Conservation (phyloP, 1,284 basidiomycete species). For the Phlebopus sp. region DNA sequence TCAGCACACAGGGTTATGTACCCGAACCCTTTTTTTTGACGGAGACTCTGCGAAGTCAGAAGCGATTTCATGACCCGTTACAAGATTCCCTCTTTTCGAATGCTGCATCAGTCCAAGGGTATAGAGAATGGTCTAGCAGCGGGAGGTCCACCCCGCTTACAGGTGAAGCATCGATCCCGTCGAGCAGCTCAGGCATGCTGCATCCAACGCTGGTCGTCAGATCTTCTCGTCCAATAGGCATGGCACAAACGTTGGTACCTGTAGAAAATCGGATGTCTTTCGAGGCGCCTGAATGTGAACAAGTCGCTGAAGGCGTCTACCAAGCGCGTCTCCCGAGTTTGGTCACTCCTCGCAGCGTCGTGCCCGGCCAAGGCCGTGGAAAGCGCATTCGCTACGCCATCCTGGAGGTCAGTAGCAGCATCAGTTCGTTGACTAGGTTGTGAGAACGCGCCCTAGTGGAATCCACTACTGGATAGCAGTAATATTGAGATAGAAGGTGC, state of each 20-base stretch:
- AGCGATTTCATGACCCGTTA: slow-evolving; percentile 81
- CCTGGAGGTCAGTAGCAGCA: slow-evolving; percentile 56
- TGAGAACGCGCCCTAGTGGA: slow-evolving; percentile 55
- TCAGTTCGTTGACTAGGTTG: slow-evolving; percentile 3
- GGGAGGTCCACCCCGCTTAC: slow-evolving; percentile 49
- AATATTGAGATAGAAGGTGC: slow-evolving; percentile 78
- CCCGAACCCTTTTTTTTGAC: slow-evolving; percentile 87
- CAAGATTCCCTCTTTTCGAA: slow-evolving; percentile 79
- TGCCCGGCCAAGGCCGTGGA: slow-evolving; percentile 54
- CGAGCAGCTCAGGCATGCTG: slow-evolving; percentile 18
- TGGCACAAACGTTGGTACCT: slow-evolving; percentile 37
- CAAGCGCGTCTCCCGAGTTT: slow-evolving; percentile 71
- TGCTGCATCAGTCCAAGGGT: slow-evolving; percentile 68
- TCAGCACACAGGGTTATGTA: slow-evolving; percentile 76
- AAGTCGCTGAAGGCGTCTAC: slow-evolving; percentile 58
- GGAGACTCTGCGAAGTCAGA: slow-evolving; percentile 76
- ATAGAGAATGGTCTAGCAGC: slow-evolving; percentile 64
- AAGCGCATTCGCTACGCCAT: slow-evolving; percentile 81
- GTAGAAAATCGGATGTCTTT: slow-evolving; percentile 23
- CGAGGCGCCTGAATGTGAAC: slow-evolving; percentile 44
- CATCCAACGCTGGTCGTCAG: slow-evolving; percentile 61
- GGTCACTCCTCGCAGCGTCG: slow-evolving; percentile 68
- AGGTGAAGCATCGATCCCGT: slow-evolving; percentile 4
- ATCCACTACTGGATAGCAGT: slow-evolving; percentile 83
- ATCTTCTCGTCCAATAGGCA: slow-evolving; percentile 69